Conservation (phyloP, 1,139 yeast genomes). For the Pichia sp. region DNA sequence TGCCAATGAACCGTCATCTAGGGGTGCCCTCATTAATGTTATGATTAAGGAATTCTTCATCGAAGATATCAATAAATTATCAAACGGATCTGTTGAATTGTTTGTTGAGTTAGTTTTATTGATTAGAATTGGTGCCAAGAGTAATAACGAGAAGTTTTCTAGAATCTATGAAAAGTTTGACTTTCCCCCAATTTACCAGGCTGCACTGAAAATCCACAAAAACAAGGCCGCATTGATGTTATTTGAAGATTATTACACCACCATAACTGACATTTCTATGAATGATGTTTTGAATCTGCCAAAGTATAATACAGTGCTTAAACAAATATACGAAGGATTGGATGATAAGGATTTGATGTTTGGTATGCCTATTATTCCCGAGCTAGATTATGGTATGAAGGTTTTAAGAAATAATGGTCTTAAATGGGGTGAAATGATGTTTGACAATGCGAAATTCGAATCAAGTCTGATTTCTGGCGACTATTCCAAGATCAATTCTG, state of each 20-base stretch:
- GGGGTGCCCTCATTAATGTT: constrained; percentile 16
- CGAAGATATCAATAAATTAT: constrained; percentile 12
- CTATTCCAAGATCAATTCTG: not conserved
- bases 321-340: constrained; percentile 45
- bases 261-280: constrained; percentile 6
- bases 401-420: constrained; percentile 37
- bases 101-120: constrained; percentile 41
- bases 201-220: constrained; percentile 39
- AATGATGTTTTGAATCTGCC: constrained; percentile 13
- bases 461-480: constrained; percentile 31
- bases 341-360: constrained; percentile 60
- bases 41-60: constrained; percentile 27
- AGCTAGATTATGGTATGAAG: constrained; percentile 49
- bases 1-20: constrained; percentile 18
- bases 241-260: constrained; percentile 48
- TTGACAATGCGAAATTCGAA: constrained; percentile 59
- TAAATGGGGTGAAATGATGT: constrained; percentile 44
- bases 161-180: constrained; percentile 39
- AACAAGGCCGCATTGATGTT: constrained; percentile 51
- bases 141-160: constrained; percentile 35
- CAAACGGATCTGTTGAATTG: constrained; percentile 31
- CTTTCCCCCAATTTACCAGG: constrained; percentile 32
- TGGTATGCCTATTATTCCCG: constrained; percentile 61
- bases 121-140: constrained; percentile 45
- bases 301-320: constrained; percentile 29